These are phyloP conservation scores for Colletotrichum musicola DNA, from an alignment of 2,329 filamentous ascomycete genomes.

Conservation along the genomic window DNA sequence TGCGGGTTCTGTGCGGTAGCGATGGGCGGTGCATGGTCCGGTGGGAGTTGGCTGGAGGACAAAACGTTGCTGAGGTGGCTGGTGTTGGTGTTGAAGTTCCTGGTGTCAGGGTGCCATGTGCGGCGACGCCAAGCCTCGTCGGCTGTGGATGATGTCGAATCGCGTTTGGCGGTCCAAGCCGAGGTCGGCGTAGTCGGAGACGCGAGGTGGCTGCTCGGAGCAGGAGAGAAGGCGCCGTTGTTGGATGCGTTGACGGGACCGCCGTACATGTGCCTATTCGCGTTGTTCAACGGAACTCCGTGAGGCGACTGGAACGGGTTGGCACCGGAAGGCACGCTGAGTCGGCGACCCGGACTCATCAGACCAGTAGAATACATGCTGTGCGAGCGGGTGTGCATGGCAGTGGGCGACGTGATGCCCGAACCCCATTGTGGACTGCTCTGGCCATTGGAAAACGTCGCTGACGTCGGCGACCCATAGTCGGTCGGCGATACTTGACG, in stretches of 20 bases:
- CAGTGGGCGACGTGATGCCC: conserved; percentile 78
- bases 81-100: conserved; percentile 71
- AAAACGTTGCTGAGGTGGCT: conserved; percentile 81
- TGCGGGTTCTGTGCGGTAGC: conserved; percentile 64
- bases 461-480: conserved; percentile 85
- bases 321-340: conserved; percentile 83
- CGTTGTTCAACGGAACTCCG: conserved; percentile 56
- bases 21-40: conserved; percentile 63
- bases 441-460: conserved; percentile 81
- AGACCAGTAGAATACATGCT: conserved; percentile 77
- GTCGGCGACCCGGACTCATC: conserved; percentile 76
- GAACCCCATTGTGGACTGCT: conserved; percentile 82
- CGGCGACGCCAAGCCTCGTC: conserved; percentile 86
- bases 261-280: conserved; percentile 66
- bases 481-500: conserved; percentile 77
- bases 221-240: conserved; percentile 65
- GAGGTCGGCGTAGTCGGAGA: conserved; percentile 75
- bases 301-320: conserved; percentile 81
- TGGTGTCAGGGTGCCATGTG: conserved; percentile 90
- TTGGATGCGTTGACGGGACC: conserved; percentile 68
- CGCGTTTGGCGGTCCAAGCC: conserved; percentile 70
- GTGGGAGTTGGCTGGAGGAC: conserved; percentile 73
- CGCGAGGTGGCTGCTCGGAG: conserved; percentile 72
- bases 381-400: conserved; percentile 75
- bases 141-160: conserved; percentile 70